Percentiles rank a stretch among this genome's conserved stretches.
phyloP scores from a whole-genome alignment of 495 filamentous ascomycete genomes.

The Penicillium coffeae region DNA sequence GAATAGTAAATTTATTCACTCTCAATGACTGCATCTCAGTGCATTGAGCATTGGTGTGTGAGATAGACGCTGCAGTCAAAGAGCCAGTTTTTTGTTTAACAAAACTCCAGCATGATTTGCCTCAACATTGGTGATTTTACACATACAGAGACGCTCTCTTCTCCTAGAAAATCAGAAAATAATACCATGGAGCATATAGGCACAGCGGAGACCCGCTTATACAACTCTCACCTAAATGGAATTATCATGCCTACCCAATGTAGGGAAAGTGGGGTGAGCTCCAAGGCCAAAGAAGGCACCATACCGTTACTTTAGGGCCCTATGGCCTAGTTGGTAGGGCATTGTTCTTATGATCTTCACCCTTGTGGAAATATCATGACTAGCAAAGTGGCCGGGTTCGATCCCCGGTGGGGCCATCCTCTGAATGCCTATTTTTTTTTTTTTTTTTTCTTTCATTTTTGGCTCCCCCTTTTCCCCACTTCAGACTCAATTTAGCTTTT shows the following conservation, averaged over 20 bases:
- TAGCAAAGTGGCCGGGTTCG: not conserved
- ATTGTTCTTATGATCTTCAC: not conserved
- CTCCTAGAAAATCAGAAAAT: no score
- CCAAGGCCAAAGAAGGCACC: not conserved
- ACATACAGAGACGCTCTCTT: no score
- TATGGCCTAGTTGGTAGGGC: not conserved
- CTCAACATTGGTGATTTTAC: no score
- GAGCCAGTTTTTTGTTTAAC: no score
- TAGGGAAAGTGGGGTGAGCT: not conserved
- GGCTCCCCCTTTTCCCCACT: not conserved
- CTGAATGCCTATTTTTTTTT: not conserved
- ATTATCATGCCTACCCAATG: not conserved
- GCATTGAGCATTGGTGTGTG: no score
- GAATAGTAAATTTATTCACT: not conserved
- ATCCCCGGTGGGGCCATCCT: not conserved
- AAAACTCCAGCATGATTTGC: no score
- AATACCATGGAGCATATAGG: no score
- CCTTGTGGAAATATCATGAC: not conserved
- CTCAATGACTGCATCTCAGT: no score
- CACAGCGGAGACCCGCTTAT: no score
- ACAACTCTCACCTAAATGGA: no score
- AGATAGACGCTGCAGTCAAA: no score
- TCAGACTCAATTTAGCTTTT: not conserved
- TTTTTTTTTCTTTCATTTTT: not conserved
- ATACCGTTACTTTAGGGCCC: not conserved